These are phyloP conservation scores for Agaricus sinodeliciosus DNA, from an alignment of 768 basidiomycete genomes.

Conservation along the genomic window DNA sequence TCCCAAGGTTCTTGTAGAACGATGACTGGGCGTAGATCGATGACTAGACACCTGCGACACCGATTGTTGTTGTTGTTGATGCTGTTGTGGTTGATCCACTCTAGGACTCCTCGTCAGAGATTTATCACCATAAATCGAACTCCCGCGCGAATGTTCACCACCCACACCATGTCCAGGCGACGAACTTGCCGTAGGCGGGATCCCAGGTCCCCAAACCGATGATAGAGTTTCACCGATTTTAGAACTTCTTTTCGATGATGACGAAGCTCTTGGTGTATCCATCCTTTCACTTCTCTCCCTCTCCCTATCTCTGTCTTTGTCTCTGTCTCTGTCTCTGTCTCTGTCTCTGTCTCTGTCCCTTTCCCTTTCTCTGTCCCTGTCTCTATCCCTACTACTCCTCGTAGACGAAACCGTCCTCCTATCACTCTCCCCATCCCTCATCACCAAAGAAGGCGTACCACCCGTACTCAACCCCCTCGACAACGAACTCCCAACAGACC, in stretches of 20 bases:
- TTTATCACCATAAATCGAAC: background rate
- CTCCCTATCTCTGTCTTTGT: no score
- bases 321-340: no score
- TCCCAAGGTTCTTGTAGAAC: background rate
- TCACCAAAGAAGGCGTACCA: slow-evolving; percentile 4
- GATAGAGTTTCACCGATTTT: slow-evolving; percentile 6
- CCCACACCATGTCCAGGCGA: background rate
- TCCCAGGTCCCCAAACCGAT: slow-evolving; percentile 5
- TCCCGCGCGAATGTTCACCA: background rate
- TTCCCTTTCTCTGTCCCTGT: background rate
- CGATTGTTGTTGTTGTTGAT: background rate
- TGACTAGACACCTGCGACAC: background rate
- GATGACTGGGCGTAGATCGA: background rate
- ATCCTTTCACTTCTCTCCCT: slow-evolving; percentile 18
- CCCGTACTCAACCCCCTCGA: slow-evolving; percentile 12
- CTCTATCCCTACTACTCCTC: background rate
- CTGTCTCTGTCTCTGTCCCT: slow-evolving; percentile 1
- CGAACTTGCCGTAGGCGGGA: background rate
- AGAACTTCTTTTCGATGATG: slow-evolving; percentile 7
- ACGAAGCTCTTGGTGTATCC: slow-evolving; percentile 20
- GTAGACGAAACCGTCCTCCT: slow-evolving; percentile 2
- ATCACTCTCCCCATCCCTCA: slow-evolving; percentile 4
- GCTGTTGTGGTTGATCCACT: background rate
- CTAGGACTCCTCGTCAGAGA: background rate
- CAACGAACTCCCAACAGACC: background rate